A percentile compares a stretch with the other conserved stretches of the same genome.
phyloP scores from a whole-genome alignment of 768 basidiomycete genomes.

The Dioszegia hungarica region DNA sequence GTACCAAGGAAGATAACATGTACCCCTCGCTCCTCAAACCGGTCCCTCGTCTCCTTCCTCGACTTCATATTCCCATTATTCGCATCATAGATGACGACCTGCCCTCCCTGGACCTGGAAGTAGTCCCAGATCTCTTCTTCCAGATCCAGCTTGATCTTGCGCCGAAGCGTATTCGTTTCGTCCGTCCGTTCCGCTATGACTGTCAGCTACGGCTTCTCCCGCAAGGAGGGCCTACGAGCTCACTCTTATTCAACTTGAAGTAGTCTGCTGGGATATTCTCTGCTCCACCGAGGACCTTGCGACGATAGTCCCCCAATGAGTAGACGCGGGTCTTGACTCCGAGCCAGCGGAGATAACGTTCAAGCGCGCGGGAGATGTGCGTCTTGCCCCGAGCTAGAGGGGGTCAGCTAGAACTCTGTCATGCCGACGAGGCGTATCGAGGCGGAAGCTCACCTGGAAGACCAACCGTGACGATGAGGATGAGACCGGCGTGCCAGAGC shows the following conservation, averaged over 20 bases:
- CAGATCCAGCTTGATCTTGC: conserved; percentile 71
- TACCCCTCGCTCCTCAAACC: conserved; percentile 76
- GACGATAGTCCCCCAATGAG: conserved; percentile 88
- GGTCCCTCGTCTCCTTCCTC: conserved; percentile 70
- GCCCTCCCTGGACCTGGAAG: conserved; percentile 71
- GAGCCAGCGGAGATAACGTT: conserved; percentile 97
- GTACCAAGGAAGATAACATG: conserved; percentile 90
- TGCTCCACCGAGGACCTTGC: conserved; percentile 82
- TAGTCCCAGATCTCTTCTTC: conserved; percentile 85
- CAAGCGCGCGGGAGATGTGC: conserved; percentile 88
- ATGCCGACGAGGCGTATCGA: background rate
- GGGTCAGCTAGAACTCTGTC: background rate
- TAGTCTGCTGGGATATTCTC: conserved; percentile 87
- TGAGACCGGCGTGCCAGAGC: conserved; percentile 72
- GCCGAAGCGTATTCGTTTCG: conserved; percentile 72
- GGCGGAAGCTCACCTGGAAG: conserved; percentile 58
- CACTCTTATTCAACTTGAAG: conserved; percentile 60
- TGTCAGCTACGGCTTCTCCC: background rate
- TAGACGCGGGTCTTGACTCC: conserved; percentile 94
- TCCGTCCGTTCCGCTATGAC: conserved; percentile 54
- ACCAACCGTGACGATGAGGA: conserved; percentile 85
- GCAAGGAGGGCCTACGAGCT: background rate
- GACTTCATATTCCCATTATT: conserved; percentile 76
- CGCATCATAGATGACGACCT: conserved; percentile 97
- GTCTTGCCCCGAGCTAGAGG: conserved; percentile 79